Percentiles rank a stretch among this genome's conserved stretches.
phyloP scores from a whole-genome alignment of 2,329 filamentous ascomycete genomes.

The Colletotrichum shisoi region DNA sequence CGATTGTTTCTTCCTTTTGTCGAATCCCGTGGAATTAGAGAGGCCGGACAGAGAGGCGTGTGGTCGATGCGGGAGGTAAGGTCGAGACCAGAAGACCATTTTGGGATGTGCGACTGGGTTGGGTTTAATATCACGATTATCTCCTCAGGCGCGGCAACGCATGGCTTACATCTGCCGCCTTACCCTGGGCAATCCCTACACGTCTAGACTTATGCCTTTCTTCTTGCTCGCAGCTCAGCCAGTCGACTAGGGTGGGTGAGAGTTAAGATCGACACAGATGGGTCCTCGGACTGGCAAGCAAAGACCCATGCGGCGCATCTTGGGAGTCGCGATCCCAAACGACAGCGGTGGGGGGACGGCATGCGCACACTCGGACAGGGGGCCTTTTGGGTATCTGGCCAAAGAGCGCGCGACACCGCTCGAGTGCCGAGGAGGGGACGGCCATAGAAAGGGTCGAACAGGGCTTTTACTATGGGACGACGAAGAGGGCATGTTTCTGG shows the following conservation, averaged over 20 bases:
- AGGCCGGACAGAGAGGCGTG: slow-evolving; percentile 22
- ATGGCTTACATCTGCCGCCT: slow-evolving; percentile 22
- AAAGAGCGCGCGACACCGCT: slow-evolving; percentile 30
- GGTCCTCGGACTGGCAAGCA: slow-evolving; percentile 33
- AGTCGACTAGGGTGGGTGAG: not conserved
- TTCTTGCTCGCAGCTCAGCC: slow-evolving; percentile 1
- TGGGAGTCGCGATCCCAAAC: slow-evolving; percentile 35
- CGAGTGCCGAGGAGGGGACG: slow-evolving; percentile 30
- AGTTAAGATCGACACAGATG: slow-evolving; percentile 33
- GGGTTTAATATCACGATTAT: slow-evolving; percentile 36
- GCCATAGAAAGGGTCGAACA: slow-evolving; percentile 33
- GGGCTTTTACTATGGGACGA: slow-evolving; percentile 34
- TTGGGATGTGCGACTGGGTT: slow-evolving; percentile 28
- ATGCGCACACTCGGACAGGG: slow-evolving; percentile 39
- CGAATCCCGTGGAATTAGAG: slow-evolving; percentile 16
- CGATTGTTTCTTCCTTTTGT: slow-evolving; percentile 35
- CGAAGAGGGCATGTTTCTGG: slow-evolving; percentile 35
- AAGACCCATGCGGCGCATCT: slow-evolving; percentile 36
- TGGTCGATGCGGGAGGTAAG: slow-evolving; percentile 28
- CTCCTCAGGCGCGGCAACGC: not conserved
- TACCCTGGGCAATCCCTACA: slow-evolving; percentile 30
- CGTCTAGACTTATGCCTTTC: slow-evolving; percentile 19
- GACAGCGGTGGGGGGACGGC: slow-evolving; percentile 30
- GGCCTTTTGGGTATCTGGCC: slow-evolving; percentile 26
- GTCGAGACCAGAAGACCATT: slow-evolving; percentile 16